These are phyloP conservation scores for Podospora pseudoanserina DNA, from an alignment of 495 filamentous ascomycete genomes.

Conservation along the genomic window DNA sequence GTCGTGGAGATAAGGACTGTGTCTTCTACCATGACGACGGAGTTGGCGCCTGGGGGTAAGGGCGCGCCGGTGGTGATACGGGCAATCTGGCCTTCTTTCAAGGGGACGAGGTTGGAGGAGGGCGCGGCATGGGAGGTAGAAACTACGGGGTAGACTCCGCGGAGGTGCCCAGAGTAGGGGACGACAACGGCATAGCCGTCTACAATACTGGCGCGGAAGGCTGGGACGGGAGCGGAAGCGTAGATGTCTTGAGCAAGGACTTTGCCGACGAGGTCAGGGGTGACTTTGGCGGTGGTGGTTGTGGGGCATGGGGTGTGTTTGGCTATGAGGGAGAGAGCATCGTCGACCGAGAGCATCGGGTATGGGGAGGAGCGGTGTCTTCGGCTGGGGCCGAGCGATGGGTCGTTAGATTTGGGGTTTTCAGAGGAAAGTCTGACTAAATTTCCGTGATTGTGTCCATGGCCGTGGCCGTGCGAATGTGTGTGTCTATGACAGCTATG, in stretches of 20 bases:
- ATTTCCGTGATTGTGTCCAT: constrained; percentile 61
- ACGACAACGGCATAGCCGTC: constrained; percentile 88
- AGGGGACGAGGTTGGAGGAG: constrained; percentile 42
- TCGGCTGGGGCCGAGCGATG: constrained; percentile 67
- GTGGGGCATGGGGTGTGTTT: constrained; percentile 61
- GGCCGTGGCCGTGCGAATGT: constrained; percentile 52
- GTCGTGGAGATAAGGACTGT: constrained; percentile 69
- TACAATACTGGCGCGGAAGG: constrained; percentile 92
- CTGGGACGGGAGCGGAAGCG: constrained; percentile 79
- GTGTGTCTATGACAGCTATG: constrained; percentile 49
- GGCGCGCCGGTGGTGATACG: constrained; percentile 94
- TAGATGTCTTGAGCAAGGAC: constrained; percentile 80
- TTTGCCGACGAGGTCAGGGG: constrained; percentile 61
- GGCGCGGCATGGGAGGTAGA: constrained; percentile 80
- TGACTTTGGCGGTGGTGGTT: constrained; percentile 55
- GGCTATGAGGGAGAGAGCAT: constrained; percentile 70
- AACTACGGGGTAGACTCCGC: constrained; percentile 80
- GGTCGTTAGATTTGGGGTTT: constrained; percentile 73
- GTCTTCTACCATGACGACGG: constrained; percentile 98
- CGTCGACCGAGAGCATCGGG: constrained; percentile 82
- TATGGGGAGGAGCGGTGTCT: constrained; percentile 84
- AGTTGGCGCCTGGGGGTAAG: constrained; percentile 79
- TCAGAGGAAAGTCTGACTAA: constrained; percentile 65
- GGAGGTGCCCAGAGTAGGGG: constrained; percentile 55
- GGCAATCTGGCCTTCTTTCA: constrained; percentile 73